Evolutionary conservation across 805 yeast genomes (phyloP), one percentile per base, ranked within the genome.

Genomic region (Candida nemodendra): DNA sequence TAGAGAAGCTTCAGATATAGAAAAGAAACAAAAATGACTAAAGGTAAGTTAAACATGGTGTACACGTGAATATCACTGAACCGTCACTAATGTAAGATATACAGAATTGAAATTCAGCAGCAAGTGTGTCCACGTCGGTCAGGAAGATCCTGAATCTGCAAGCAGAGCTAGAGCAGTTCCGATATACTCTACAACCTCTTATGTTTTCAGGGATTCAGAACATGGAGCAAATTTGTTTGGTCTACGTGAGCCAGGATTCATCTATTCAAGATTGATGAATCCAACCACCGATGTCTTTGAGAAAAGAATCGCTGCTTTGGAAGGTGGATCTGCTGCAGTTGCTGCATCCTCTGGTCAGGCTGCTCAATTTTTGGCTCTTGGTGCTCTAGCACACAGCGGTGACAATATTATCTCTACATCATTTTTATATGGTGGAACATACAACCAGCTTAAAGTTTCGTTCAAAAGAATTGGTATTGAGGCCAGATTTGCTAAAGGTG

Each of bases 271-370:
- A 62, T 72, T 91, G 51, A 81, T 78, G 77, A 91, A 91, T 69
- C 99, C 99, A 47, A 91, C 99, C 43, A 82, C 75, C 41, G 95
- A 84, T 54, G 91, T 85, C 18, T 84, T 91, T 47, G 99, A 91
- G 67, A 78, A 85, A 61, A 78, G 99, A 68, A 74, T 91, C 43
- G 95, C 96, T 38, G 95, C 95, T 35, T 75, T 91, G 44, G 99
- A 91, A 67, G 83, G 84, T 41, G 99, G 98, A 57, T 81, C 80
- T 35, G 95, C 84, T 42, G 98, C 95, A 4, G 66, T 91, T 39
- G 95, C 96, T 5, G 82, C 84, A 18, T 65, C 95, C 16, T 89
- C 97, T n/a, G 99, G 99, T 45, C 96, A 90, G 68, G 91, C 97
- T 38, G 97, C 98, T 18, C 96, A 90, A 63, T 78, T 88, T 50